Percentiles rank a stretch among this genome's conserved stretches.
phyloP scores from a whole-genome alignment of 805 yeast genomes.

The Kluyveromyces wickerhamii region DNA sequence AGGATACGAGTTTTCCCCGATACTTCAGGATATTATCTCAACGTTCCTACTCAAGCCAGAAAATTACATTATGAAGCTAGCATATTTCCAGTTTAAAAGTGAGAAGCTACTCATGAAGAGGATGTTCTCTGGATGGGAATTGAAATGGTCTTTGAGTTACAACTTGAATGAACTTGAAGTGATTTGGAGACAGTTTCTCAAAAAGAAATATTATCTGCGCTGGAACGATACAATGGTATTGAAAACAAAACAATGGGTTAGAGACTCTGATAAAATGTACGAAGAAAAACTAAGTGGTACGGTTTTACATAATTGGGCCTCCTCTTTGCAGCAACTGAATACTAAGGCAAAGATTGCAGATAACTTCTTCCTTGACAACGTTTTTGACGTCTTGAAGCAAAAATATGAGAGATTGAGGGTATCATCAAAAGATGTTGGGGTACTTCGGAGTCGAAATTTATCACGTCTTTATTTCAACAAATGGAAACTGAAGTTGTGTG shows the following conservation, averaged over 20 bases:
- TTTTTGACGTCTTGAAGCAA: conserved; percentile 11
- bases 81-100: conserved; percentile 14
- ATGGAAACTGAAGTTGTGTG: conserved; percentile 1
- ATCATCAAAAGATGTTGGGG: too few species aligned
- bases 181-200: conserved; percentile 13
- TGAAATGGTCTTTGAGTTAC: conserved; percentile 7
- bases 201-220: conserved; percentile 8
- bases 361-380: conserved; percentile 17
- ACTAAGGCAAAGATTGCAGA: conserved; percentile 19
- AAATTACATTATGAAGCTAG: conserved; percentile 18
- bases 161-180: conserved; percentile 10
- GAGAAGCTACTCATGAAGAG: conserved; percentile 7
- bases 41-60: conserved; percentile 21
- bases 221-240: conserved; percentile 11
- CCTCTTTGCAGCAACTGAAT: conserved; percentile 11
- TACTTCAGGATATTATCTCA: conserved; percentile 13
- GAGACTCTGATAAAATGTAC: conserved; percentile 14
- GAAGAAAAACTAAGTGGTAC: conserved; percentile 12
- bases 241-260: conserved; percentile 1
- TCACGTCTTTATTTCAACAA: neutral
- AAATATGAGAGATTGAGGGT: conserved; percentile 1
- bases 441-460: too few species aligned
- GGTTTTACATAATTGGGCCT: conserved; percentile 15
- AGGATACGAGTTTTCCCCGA: conserved; percentile 12
- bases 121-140: conserved; percentile 15